Base-by-base conservation (phyloP, 345 rosid species). In the Boechera divaricarpa region DNA sequence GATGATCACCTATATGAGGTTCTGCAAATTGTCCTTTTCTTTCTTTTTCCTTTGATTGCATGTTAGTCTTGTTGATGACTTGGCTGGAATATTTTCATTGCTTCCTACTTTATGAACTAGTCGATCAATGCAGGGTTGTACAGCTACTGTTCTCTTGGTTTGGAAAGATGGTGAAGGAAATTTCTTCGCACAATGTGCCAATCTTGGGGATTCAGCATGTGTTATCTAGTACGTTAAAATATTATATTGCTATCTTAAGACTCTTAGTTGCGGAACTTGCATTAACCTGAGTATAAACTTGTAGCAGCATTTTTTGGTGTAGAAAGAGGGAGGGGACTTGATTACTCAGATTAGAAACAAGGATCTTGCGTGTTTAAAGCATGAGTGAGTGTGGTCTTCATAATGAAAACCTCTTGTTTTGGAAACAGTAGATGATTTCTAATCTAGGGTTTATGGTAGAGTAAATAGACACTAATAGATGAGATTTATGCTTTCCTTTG, bases 191-290 rank as follows among this genome's bases (percentile, higher is more conserved):
- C 99, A 91, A 52, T 96, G 99, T 83, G 97, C 97, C 38, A 96
- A 96, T 72, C 82, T 93, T 70, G 99, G 99, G 61, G 99, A 93
- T 80, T 93, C 99, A 54, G 93, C 92, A 63, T 96, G 98, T 78
- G 69, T 90, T 56, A 77, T 93, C 67, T 83, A 86, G 99, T 91
- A 95, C 11, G 97, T 72, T 61, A 63, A 79, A 16, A 35, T 21
- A 49, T 83, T 8, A 45, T 42, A 12, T 63, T 69, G 52, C 72
- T 62, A 16, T 67, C 52, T 64, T 60, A 45, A 67, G 60, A 73
- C 61, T 53, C 69, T 39, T 73, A 60, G 74, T 73, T 71, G 44
- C 57, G 35, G 59, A 18, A 41, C 47, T 66, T 67, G 56, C 58
- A 67, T 58, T 64, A 33, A 38, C 77, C 44, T 35, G 47, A 63